Evolutionary conservation across 2,329 filamentous ascomycete genomes (phyloP).

Genomic region (Raffaelea arxii): DNA sequence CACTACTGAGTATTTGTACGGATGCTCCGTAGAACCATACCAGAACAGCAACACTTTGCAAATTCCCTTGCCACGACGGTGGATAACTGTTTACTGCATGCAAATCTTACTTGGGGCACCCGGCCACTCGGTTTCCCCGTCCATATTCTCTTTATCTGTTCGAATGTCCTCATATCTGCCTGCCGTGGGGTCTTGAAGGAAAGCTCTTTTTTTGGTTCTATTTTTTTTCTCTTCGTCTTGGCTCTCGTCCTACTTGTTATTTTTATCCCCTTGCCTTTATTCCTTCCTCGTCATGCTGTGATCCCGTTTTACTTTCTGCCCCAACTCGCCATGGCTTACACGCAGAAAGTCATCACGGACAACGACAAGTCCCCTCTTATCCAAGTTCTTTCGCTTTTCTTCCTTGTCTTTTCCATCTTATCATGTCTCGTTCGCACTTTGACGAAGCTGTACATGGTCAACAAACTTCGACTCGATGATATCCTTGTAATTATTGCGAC

Average conservation of each 20-base stretch:
- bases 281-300: background rate
- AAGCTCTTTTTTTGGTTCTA: background rate
- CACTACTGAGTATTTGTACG: no score
- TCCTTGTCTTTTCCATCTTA: background rate
- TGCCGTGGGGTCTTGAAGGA: no score
- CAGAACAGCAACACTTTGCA: no score
- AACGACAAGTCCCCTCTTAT: conserved; percentile 6
- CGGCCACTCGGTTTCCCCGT: no score
- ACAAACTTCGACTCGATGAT: background rate
- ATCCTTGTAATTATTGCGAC: conserved; percentile 1
- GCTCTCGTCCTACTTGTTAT: background rate
- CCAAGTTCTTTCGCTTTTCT: conserved; percentile 1
- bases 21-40: no score
- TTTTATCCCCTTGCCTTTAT: background rate
- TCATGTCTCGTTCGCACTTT: background rate
- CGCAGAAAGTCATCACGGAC: conserved; percentile 3
- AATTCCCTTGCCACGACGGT: no score
- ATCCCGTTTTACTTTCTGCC: background rate
- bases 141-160: no score
- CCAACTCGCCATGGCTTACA: background rate
- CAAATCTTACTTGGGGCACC: no score
- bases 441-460: conserved; percentile 2
- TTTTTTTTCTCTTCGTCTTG: background rate
- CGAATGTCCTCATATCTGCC: no score
- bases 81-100: no score